Evolutionary conservation across 371 early-diverging fungal genomes (phyloP).

Genomic region (Rhizopus delemar): DNA sequence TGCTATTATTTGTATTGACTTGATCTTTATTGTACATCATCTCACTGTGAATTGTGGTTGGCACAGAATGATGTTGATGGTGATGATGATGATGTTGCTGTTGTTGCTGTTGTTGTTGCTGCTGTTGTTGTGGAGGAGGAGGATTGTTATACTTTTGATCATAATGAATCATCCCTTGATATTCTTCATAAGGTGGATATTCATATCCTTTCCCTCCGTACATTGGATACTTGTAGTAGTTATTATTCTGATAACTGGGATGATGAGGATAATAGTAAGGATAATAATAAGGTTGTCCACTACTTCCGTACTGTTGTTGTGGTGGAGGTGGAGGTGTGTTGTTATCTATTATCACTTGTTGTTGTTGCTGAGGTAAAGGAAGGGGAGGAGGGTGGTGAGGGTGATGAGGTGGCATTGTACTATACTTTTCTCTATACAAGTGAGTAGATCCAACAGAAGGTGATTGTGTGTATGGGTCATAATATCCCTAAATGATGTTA

Average conservation of each 20-base stretch:
- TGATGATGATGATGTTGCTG: background rate
- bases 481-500: conserved; percentile 19
- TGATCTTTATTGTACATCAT: conserved; percentile 8
- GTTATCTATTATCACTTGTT: background rate
- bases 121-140: background rate
- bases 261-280: conserved; percentile 1
- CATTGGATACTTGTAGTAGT: conserved; percentile 3
- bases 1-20: background rate
- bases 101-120: background rate
- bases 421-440: conserved; percentile 17
- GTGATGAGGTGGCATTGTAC: conserved; percentile 7
- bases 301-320: background rate
- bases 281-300: conserved; percentile 1
- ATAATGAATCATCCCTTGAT: background rate
- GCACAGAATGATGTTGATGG: background rate
- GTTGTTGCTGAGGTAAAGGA: conserved; percentile 1
- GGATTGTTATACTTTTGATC: background rate
- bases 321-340: background rate
- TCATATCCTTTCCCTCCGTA: conserved; percentile 3
- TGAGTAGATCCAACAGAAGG: conserved; percentile 8
- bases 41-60: background rate
- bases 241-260: background rate
- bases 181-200: conserved; percentile 5
- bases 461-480: conserved; percentile 26
- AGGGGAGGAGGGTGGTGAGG: background rate